A percentile compares a stretch with the other conserved stretches of the same genome.
phyloP scores from a whole-genome alignment of 1,284 basidiomycete genomes.

The Tilletia setariae region DNA sequence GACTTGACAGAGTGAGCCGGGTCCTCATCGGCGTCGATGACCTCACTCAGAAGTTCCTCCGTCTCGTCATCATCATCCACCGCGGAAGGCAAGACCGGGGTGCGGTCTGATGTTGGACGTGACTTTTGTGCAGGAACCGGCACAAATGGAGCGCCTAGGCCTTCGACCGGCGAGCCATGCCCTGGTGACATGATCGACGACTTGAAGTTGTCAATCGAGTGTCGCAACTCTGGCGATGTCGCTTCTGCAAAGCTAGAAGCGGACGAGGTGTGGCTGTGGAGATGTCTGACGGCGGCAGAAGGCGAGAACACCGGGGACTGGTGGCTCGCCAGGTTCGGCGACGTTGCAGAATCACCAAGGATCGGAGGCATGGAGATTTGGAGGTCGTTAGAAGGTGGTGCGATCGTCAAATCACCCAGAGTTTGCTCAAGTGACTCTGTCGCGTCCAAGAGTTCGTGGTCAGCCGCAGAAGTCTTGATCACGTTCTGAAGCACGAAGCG shows the following conservation, averaged over 20 bases:
- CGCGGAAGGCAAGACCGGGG: background rate
- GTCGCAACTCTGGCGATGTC: background rate
- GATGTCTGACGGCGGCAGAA: background rate
- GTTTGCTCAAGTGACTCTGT: background rate
- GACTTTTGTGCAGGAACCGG: background rate
- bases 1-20: no score
- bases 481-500: constrained; percentile 61
- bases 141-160: constrained; percentile 3
- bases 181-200: background rate
- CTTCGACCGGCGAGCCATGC: background rate
- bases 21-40: no score
- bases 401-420: no score
- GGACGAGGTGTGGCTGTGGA: background rate
- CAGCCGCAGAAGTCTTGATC: constrained; percentile 14
- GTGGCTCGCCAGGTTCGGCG: background rate
- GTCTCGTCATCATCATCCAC: background rate
- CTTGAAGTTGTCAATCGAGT: background rate
- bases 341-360: background rate
- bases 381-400: no score
- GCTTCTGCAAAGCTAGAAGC: background rate
- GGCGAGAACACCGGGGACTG: background rate
- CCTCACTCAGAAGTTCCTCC: background rate
- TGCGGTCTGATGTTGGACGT: background rate
- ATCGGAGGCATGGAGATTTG: no score
- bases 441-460: background rate